These are phyloP conservation scores for Physaria fendleri DNA, from an alignment of 345 rosid genomes.

Conservation along the genomic window DNA sequence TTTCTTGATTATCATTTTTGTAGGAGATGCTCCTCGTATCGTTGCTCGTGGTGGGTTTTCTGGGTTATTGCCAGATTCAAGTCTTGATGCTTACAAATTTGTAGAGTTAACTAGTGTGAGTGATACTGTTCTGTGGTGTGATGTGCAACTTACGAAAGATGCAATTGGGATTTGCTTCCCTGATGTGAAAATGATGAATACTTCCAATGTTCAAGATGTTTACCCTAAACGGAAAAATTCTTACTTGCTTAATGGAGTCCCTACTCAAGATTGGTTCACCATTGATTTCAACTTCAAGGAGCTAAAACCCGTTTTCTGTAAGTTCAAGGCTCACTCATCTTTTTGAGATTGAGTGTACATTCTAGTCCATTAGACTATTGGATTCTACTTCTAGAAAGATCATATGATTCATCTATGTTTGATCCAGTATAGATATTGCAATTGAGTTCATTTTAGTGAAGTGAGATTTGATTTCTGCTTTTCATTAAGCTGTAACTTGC, in stretches of 20 bases:
- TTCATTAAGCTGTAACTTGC: not conserved
- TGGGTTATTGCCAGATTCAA: slow-evolving; percentile 74
- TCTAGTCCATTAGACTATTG: not conserved
- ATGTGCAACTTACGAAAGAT: slow-evolving; percentile 87
- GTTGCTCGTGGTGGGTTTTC: slow-evolving; percentile 92
- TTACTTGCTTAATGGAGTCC: slow-evolving; percentile 54
- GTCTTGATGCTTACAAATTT: slow-evolving; percentile 42
- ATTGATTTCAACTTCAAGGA: slow-evolving; percentile 52
- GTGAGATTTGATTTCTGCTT: slow-evolving; percentile 2
- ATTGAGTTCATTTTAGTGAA: not conserved
- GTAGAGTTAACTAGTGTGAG: slow-evolving; percentile 28
- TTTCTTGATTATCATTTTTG: slow-evolving; percentile 19
- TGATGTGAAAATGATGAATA: slow-evolving; percentile 48
- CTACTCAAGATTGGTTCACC: slow-evolving; percentile 59
- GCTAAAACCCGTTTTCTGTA: slow-evolving; percentile 37
- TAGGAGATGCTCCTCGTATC: slow-evolving; percentile 65
- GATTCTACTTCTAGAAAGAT: not conserved
- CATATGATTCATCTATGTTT: not conserved
- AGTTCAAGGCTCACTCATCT: slow-evolving; percentile 30
- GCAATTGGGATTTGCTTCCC: slow-evolving; percentile 66
- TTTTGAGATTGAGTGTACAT: not conserved
- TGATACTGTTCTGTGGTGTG: slow-evolving; percentile 59
- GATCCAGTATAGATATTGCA: not conserved
- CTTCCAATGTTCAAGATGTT: slow-evolving; percentile 17
- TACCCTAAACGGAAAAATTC: slow-evolving; percentile 12